These are phyloP conservation scores for Pleurozium schreberi DNA, from an alignment of 225 moss, liverwort and hornwort species.

Conservation along the genomic window DNA sequence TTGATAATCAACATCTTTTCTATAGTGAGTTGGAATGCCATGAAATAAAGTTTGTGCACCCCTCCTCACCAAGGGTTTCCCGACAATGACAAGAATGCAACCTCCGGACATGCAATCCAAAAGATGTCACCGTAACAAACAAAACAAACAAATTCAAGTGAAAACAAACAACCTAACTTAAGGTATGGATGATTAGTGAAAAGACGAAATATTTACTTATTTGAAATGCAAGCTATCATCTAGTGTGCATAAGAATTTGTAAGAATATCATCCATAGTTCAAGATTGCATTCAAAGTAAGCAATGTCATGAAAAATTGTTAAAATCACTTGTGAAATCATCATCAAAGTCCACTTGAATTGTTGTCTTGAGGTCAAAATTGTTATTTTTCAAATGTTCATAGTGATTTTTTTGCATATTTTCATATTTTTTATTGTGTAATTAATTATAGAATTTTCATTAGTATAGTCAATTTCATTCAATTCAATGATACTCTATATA, in stretches of 20 bases:
- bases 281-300: too few species aligned
- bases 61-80: too few species aligned
- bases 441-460: not conserved
- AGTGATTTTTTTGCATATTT: not conserved
- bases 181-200: not conserved
- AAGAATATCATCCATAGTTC: not conserved
- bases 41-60: too few species aligned
- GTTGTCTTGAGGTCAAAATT: not conserved
- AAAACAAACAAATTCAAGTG: too few species aligned
- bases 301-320: not conserved
- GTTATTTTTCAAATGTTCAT: not conserved
- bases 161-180: too few species aligned
- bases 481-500: not conserved
- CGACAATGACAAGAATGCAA: too few species aligned
- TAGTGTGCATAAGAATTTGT: not conserved
- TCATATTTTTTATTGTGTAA: too few species aligned
- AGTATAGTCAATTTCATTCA: not conserved
- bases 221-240: not conserved
- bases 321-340: too few species aligned
- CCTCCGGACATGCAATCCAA: too few species aligned
- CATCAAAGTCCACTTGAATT: not conserved
- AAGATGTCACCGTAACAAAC: too few species aligned
- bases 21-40: too few species aligned
- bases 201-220: not conserved
- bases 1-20: too few species aligned